Evolutionary conservation across 768 basidiomycete species (phyloP), one percentile per base, ranked within the genome.

Genomic region (Wakefieldia striispora): DNA sequence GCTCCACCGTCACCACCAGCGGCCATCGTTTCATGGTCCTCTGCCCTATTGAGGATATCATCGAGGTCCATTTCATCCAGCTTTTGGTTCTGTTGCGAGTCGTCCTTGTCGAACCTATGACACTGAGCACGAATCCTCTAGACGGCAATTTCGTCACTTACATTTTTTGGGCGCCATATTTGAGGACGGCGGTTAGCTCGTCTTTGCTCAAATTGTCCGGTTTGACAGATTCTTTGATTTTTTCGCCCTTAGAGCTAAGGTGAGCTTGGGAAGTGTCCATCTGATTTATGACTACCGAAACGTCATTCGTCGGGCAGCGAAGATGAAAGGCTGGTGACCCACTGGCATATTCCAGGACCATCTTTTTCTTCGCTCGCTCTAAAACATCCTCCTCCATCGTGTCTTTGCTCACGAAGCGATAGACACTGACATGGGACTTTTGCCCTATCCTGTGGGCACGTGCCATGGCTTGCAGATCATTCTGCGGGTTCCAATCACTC

Each of bases 271-370:
- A 94, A 20, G 97, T 99, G 72, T 99, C 97, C 90, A 98, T 97
- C 72, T 98, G 95, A 71, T 97, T 97, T 76, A 99, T 97, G 74
- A 99, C 94, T 97, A 67, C n/a, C 45, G 36, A 46, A 42, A 46
- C 24, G 14, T 40, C 21, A 44, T 52, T 54, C 47, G 54, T 38
- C 57, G 23, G 19, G 33, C 26, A 42, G 48, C 20, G 47, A 36
- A 53, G 36, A 59, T 60, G 38, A 61, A 64, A 29, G 14, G 23
- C 8, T 33, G 47, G 45, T 51, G 43, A 88, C 94, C 66, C 70
- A 97, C 95, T 97, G 37, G 97, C 97, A 75, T 98, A 97, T 70
- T 99, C 97, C 55, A 99, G 76, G 38, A 98, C 93, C 97, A 98
- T 98, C 76, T 99, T 98, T 76, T 93, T 91, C 80, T 95, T 95